Percentiles rank a stretch among this genome's conserved stretches.
phyloP scores from a whole-genome alignment of 202 grass and related monocot species.

The Saccharum hybrid region DNA sequence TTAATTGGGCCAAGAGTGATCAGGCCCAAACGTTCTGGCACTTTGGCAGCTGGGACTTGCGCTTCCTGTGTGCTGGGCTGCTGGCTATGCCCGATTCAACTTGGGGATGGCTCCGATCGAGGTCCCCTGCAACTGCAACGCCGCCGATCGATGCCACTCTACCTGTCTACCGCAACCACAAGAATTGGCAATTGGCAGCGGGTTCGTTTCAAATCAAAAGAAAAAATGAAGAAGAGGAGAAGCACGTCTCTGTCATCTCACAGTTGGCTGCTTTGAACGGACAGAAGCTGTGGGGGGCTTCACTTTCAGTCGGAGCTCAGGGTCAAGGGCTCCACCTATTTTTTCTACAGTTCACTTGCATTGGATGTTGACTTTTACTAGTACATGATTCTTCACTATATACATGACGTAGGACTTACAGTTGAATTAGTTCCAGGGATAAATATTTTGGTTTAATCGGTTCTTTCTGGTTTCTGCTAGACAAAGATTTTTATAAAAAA shows the following conservation, averaged over 20 bases:
- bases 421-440: neutral
- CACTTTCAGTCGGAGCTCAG: neutral
- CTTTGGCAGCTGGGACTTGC: too few species aligned
- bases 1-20: too few species aligned
- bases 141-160: neutral
- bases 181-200: neutral
- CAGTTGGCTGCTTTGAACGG: neutral
- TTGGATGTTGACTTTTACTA: neutral
- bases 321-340: neutral
- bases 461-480: neutral
- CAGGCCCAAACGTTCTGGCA: too few species aligned
- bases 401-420: neutral
- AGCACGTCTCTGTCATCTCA: neutral
- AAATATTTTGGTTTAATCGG: neutral
- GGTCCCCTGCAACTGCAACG: too few species aligned
- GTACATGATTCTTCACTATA: neutral
- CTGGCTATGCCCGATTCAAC: too few species aligned
- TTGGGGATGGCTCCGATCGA: too few species aligned
- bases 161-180: neutral
- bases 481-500: too few species aligned
- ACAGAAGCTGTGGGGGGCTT: neutral
- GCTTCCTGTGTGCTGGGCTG: too few species aligned
- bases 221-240: neutral
- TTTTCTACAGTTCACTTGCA: neutral
- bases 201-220: too few species aligned